phyloP scores from a whole-genome alignment of 1,284 basidiomycete species.

The Fomes fomentarius region DNA sequence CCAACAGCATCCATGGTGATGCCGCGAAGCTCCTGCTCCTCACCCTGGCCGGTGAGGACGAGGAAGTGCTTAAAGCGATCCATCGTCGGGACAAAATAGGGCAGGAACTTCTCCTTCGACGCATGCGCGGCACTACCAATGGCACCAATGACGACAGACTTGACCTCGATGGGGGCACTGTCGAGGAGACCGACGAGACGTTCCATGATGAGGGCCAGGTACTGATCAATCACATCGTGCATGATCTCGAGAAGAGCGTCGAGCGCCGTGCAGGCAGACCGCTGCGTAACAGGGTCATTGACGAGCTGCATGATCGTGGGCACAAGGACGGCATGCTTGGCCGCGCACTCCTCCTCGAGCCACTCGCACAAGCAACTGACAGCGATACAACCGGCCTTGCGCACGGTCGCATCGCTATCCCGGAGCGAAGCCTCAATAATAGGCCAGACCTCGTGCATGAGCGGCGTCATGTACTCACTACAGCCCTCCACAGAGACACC shows the following conservation, averaged over 20 bases:
- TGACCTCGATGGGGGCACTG: conserved; percentile 84
- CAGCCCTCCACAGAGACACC: conserved; percentile 98
- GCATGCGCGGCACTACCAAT: conserved; percentile 99
- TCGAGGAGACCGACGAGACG: conserved; percentile 89
- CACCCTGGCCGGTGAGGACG: conserved; percentile 80
- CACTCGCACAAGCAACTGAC: conserved; percentile 98
- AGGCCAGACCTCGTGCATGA: conserved; percentile 94
- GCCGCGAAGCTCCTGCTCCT: conserved; percentile 93
- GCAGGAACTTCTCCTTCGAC: conserved; percentile 90
- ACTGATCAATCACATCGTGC: conserved; percentile 88
- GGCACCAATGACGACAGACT: conserved; percentile 96
- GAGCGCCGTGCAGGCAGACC: conserved; percentile 93
- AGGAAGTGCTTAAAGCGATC: conserved; percentile 87
- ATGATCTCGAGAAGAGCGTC: conserved; percentile 97
- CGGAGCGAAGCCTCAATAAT: conserved; percentile 89
- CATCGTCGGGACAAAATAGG: conserved; percentile 96
- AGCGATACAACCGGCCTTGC: conserved; percentile 94
- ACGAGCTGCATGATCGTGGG: conserved; percentile 94
- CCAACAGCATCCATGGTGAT: conserved; percentile 99
- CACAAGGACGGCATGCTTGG: conserved; percentile 84
- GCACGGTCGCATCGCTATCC: conserved; percentile 84
- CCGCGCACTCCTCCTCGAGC: conserved; percentile 92
- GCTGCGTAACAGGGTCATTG: conserved; percentile 87
- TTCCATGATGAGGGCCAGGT: conserved; percentile 96
- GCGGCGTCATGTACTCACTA: conserved; percentile 96